phyloP scores from a whole-genome alignment of 805 yeast genomes.

The Metschnikowia lunata region DNA sequence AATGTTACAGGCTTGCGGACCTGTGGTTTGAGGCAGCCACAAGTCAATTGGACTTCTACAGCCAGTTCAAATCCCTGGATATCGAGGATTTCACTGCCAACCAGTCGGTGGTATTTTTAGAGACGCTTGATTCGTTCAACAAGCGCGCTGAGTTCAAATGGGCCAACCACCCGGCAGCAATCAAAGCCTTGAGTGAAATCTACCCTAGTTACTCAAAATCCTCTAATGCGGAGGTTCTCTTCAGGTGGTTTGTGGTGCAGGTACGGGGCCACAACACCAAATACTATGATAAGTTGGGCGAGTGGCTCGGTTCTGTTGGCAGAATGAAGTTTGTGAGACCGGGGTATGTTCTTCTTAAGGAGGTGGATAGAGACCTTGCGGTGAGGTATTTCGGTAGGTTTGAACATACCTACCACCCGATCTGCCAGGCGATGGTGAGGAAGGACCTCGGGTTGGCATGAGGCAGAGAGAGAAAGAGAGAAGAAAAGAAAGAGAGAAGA shows the following conservation, averaged over 20 bases:
- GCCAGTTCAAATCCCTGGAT: constrained; percentile 45
- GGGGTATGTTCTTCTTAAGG: constrained; percentile 61
- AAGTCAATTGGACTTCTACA: constrained; percentile 14
- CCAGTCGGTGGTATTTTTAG: constrained; percentile 77
- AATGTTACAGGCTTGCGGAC: constrained; percentile 60
- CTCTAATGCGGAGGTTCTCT: constrained; percentile 74
- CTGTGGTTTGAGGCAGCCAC: constrained; percentile 52
- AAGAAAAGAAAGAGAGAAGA: neutral
- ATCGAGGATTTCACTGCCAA: constrained; percentile 60
- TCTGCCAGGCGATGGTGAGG: constrained; percentile 74
- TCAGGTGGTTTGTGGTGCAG: constrained; percentile 71
- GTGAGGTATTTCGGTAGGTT: constrained; percentile 56
- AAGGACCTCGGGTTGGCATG: constrained; percentile 60
- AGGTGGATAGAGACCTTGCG: constrained; percentile 65
- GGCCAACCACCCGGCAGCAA: constrained; percentile 33
- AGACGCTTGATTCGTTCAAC: constrained; percentile 51
- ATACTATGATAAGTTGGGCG: constrained; percentile 54
- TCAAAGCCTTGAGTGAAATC: constrained; percentile 28
- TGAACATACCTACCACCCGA: constrained; percentile 72
- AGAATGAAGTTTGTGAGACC: constrained; percentile 95
- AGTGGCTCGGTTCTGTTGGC: constrained; percentile 88
- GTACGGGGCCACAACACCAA: constrained; percentile 47
- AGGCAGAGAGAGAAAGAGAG: neutral
- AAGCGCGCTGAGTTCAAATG: constrained; percentile 38
- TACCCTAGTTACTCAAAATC: constrained; percentile 45